phyloP scores from a whole-genome alignment of 306 rosid species.

The Begonia masoniana region DNA sequence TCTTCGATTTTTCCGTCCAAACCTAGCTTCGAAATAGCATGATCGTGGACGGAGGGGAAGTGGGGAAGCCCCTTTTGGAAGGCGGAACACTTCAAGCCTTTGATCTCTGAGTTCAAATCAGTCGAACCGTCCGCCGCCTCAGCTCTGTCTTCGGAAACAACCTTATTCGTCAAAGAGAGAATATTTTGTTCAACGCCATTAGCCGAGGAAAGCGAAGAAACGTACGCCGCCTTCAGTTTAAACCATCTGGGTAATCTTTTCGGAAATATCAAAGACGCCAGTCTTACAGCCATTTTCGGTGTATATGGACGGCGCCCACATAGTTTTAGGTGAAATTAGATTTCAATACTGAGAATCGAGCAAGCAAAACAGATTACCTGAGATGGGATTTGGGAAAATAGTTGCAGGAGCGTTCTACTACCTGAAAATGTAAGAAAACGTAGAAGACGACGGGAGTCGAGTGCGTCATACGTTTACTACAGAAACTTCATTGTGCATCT shows the following conservation, averaged over 20 bases:
- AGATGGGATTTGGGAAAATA: no score
- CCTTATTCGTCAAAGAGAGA: conserved; percentile 36
- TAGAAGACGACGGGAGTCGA: no score
- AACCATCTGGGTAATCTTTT: conserved; percentile 45
- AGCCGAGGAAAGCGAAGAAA: conserved; percentile 36
- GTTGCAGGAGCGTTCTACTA: no score
- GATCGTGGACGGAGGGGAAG: conserved; percentile 39
- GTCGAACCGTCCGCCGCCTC: conserved; percentile 38
- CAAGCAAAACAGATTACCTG: no score
- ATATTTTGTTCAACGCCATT: conserved; percentile 34
- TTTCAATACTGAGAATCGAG: no score
- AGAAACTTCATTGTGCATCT: no score
- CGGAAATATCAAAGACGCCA: conserved; percentile 28
- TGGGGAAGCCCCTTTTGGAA: conserved; percentile 47
- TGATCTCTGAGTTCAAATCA: conserved; percentile 50
- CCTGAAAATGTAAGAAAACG: no score
- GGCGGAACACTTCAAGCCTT: conserved; percentile 74
- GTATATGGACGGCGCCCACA: no score
- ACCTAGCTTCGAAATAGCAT: conserved; percentile 59
- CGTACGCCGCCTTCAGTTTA: conserved; percentile 11
- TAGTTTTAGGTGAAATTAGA: no score
- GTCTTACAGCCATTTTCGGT: conserved; percentile 45
- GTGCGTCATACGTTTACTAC: no score
- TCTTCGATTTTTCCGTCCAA: conserved; percentile 50
- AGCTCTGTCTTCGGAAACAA: conserved; percentile 43